These are phyloP conservation scores for Trypanosoma scelopori DNA, from an alignment of 208 protist species.

Conservation along the genomic window DNA sequence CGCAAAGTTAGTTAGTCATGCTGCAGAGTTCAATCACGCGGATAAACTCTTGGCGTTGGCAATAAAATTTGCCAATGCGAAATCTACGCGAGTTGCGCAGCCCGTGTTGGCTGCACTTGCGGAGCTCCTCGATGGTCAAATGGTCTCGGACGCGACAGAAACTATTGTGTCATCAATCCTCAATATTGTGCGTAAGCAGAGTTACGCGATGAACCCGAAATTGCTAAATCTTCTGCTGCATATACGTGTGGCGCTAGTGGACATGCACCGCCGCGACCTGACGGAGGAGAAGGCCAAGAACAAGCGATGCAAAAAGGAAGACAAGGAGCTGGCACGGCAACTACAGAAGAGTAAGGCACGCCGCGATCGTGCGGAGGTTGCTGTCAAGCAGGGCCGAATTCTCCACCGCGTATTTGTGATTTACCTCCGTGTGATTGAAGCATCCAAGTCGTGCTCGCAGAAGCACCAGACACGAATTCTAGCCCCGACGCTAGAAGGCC, in stretches of 20 bases:
- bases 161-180: constrained; percentile 77
- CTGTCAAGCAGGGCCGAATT: constrained; percentile 86
- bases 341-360: constrained; percentile 91
- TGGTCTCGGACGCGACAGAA: constrained; percentile 86
- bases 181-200: constrained; percentile 87
- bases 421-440: constrained; percentile 89
- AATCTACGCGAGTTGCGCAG: constrained; percentile 86
- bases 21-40: constrained; percentile 89
- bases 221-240: constrained; percentile 86
- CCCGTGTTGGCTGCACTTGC: constrained; percentile 74
- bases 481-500: constrained; percentile 82
- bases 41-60: constrained; percentile 79
- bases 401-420: constrained; percentile 91
- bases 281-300: constrained; percentile 91
- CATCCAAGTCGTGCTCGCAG: constrained; percentile 77
- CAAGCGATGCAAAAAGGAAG: constrained; percentile 88
- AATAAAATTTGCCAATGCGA: constrained; percentile 87
- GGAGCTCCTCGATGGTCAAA: constrained; percentile 82
- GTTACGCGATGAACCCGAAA: constrained; percentile 92
- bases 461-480: constrained; percentile 89
- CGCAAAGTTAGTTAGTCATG: constrained; percentile 61
- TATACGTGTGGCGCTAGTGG: constrained; percentile 91
- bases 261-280: constrained; percentile 87
- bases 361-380: constrained; percentile 81
- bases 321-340: constrained; percentile 91